Evolutionary conservation across 495 filamentous ascomycete species (phyloP).

Genomic region (Trichoderma orchidacearum): DNA sequence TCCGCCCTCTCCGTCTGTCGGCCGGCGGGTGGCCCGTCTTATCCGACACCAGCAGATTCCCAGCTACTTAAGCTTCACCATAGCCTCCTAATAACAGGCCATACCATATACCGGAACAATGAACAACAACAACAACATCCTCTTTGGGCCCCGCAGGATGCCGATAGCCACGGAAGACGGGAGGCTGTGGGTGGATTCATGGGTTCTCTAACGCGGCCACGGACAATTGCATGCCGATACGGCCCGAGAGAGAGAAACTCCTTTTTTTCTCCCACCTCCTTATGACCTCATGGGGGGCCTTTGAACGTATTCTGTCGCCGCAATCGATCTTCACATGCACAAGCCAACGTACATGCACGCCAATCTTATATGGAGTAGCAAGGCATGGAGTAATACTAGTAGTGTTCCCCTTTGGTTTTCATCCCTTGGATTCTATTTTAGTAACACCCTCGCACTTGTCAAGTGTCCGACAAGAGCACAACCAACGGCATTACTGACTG

Average conservation of each 20-base stretch:
- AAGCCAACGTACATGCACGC: too few relatives aligned
- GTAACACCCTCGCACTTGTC: too few relatives aligned
- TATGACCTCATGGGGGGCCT: background rate
- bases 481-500: too few relatives aligned
- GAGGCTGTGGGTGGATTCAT: background rate
- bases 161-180: background rate
- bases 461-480: too few relatives aligned
- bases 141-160: background rate
- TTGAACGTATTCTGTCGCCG: too few relatives aligned
- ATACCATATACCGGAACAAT: background rate
- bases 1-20: background rate
- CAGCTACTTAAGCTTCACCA: background rate
- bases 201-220: too few relatives aligned
- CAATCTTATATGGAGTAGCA: too few relatives aligned
- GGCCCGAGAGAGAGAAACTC: background rate
- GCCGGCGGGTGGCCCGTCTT: background rate
- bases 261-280: background rate
- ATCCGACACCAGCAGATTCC: background rate
- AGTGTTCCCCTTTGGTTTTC: too few relatives aligned
- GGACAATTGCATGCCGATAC: background rate
- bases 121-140: background rate
- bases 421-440: too few relatives aligned
- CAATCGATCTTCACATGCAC: background rate
- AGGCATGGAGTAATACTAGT: too few relatives aligned
- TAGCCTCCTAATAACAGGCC: background rate